Base-by-base conservation (phyloP, 1,284 basidiomycete species). In the Apiotrichum porosum region DNA sequence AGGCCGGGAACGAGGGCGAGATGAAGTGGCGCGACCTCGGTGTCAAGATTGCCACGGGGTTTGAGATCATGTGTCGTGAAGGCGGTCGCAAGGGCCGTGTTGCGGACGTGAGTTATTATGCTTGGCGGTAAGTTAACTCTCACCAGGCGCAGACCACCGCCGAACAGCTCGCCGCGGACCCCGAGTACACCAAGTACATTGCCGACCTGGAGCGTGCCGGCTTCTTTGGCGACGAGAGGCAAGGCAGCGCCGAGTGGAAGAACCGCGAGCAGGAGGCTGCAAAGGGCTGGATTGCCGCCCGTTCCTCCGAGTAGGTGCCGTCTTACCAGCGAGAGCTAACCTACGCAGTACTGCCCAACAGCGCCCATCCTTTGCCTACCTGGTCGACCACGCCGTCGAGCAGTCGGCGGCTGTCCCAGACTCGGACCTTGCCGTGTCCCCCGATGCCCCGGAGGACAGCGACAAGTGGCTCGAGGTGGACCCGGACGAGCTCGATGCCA, bases 41-140 rank as follows among this genome's bases (percentile, higher is more conserved):
- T 10, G 87, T 94, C 83, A 95, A 94, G 76, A 82, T 94, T 44
- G 83, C 89, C 4, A 89, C 88, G 55, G 92, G 92, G 0, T 95
- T 95, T 58, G 92, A 97, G 74, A 95, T 95, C 80, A 78, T 93
- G 44, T 95, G 86, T 69, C 47, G 58, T 81, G 90, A 73, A 85
- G 91, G 69, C 81, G 81, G 63, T 82, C 86, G 74, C 74, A 58
- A 78, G 76, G 53, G 68, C 68, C 51, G 60, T 5, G 50, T 51
- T 6, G 65, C 63, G 3, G 80, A 79, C 15, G 84, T 85, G 61
- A 51, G 34, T 35, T n/a, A 6, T 13, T 5, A 6, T 2, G 0
- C 17, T n/a, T n/a, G n/a, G 3, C 23, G 32, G 15, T 31, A 24
- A n/a, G 19, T 4, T 2, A 17, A 21, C 36, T 45, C 28, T 37